phyloP scores from a whole-genome alignment of 306 rosid species.

The Hippophae rhamnoides region DNA sequence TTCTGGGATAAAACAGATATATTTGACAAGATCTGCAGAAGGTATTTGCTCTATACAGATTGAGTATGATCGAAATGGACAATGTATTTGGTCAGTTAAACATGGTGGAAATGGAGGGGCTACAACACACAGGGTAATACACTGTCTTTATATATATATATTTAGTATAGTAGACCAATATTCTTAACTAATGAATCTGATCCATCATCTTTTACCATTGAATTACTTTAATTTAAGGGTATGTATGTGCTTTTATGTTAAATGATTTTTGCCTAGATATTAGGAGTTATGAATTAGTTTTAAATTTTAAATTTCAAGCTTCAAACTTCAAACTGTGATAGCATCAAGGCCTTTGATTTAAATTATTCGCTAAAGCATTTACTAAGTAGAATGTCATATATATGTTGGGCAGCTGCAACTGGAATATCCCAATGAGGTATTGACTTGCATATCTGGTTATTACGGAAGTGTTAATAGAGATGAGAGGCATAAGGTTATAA shows the following conservation, averaged over 20 bases:
- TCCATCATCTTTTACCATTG: background rate
- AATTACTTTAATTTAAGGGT: too few species aligned
- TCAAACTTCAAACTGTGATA: too few species aligned
- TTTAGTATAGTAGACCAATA: too few species aligned
- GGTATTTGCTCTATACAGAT: constrained; percentile 78
- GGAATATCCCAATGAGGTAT: constrained; percentile 79
- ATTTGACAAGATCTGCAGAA: constrained; percentile 54
- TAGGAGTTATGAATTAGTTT: too few species aligned
- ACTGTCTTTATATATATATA: background rate
- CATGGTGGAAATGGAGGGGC: constrained; percentile 77
- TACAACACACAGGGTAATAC: constrained; percentile 48
- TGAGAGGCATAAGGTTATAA: constrained; percentile 40
- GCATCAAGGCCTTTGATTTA: too few species aligned
- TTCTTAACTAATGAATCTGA: too few species aligned
- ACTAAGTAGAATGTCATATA: background rate
- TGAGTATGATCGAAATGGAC: constrained; percentile 77
- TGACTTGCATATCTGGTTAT: constrained; percentile 68
- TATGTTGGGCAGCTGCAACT: constrained; percentile 47
- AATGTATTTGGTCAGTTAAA: constrained; percentile 82
- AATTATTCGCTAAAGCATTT: background rate
- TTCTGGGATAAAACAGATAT: constrained; percentile 72
- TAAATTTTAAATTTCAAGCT: too few species aligned
- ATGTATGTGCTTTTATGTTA: too few species aligned
- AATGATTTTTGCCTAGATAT: too few species aligned
- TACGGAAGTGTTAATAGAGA: constrained; percentile 41